A percentile compares a stretch with the other conserved stretches of the same genome.
phyloP scores from a whole-genome alignment of 2,329 filamentous ascomycete genomes.

The Cladophialophora bantiana region DNA sequence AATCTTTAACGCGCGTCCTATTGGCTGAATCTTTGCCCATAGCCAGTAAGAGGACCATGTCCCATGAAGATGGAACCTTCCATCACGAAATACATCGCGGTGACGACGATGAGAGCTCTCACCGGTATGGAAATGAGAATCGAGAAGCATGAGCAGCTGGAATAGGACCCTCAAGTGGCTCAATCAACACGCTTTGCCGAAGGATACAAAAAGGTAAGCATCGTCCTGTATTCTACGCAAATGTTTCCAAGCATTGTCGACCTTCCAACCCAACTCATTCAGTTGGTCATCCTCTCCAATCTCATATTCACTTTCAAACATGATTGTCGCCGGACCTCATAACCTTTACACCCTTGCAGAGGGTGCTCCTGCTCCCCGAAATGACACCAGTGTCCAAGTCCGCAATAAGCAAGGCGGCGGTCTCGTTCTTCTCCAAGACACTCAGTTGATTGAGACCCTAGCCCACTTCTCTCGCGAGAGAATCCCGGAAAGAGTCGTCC shows the following conservation, averaged over 20 bases:
- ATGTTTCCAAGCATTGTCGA: background rate
- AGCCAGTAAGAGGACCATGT: slow-evolving; percentile 9
- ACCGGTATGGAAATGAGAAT: background rate
- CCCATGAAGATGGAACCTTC: background rate
- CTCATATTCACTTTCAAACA: slow-evolving; percentile 4
- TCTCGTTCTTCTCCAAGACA: slow-evolving; percentile 61
- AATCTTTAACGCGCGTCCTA: slow-evolving; percentile 20
- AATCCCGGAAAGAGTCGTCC: slow-evolving; percentile 68
- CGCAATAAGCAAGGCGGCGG: slow-evolving; percentile 42
- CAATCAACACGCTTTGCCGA: background rate
- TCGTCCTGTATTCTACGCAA: background rate
- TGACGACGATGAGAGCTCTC: background rate
- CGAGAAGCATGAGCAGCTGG: background rate
- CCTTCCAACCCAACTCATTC: background rate
- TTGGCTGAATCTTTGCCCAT: slow-evolving; percentile 28
- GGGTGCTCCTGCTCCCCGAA: slow-evolving; percentile 31
- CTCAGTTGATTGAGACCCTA: slow-evolving; percentile 67
- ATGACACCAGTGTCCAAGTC: slow-evolving; percentile 35
- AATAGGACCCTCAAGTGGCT: background rate
- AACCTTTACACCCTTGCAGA: slow-evolving; percentile 37
- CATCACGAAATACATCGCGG: background rate
- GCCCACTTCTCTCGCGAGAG: slow-evolving; percentile 68
- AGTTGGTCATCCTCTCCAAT: background rate
- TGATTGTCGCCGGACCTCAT: slow-evolving; percentile 37
- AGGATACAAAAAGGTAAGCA: slow-evolving; percentile 1